phyloP scores from a whole-genome alignment of 2,329 filamentous ascomycete genomes.

The Coniochaeta prunicola region DNA sequence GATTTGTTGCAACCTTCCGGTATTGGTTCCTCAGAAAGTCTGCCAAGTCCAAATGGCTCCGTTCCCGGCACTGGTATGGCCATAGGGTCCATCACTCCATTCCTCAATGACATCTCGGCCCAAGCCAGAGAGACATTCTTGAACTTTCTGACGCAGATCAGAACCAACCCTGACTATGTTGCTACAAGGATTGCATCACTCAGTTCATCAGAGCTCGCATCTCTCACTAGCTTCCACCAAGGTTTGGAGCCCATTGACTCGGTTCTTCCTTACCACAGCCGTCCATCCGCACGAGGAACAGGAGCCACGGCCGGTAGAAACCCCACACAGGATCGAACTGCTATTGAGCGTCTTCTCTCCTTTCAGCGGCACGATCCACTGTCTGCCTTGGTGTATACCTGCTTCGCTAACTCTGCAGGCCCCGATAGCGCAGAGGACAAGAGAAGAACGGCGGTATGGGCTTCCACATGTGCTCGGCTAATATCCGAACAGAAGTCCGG shows the following conservation, averaged over 20 bases:
- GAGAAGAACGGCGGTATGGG: slow-evolving; percentile 79
- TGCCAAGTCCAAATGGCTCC: slow-evolving; percentile 39
- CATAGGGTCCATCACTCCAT: slow-evolving; percentile 41
- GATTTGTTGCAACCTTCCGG: slow-evolving; percentile 49
- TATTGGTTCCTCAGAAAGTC: slow-evolving; percentile 41
- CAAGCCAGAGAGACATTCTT: slow-evolving; percentile 70
- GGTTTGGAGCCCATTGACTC: slow-evolving; percentile 76
- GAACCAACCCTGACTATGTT: slow-evolving; percentile 82
- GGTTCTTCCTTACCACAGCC: slow-evolving; percentile 63
- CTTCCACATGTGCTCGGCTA: slow-evolving; percentile 75
- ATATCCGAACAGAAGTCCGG: slow-evolving; percentile 70
- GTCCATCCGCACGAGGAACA: slow-evolving; percentile 35
- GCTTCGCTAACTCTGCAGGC: slow-evolving; percentile 80
- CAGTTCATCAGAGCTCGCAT: slow-evolving; percentile 66
- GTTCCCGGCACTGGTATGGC: slow-evolving; percentile 28
- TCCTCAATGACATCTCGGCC: slow-evolving; percentile 66
- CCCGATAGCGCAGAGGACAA: slow-evolving; percentile 76
- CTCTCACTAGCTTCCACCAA: slow-evolving; percentile 72
- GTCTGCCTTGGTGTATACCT: slow-evolving; percentile 77
- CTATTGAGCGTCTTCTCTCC: slow-evolving; percentile 76
- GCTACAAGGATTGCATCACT: slow-evolving; percentile 74
- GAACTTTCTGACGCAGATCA: slow-evolving; percentile 71
- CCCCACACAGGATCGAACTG: slow-evolving; percentile 36
- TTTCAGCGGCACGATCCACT: slow-evolving; percentile 86
- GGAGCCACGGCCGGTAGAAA: slow-evolving; percentile 19